Percentiles rank a stretch among this genome's conserved stretches.
Evolutionary conservation across 2,329 filamentous ascomycete genomes (phyloP).

Genomic region (Colletotrichum liaoningense): DNA sequence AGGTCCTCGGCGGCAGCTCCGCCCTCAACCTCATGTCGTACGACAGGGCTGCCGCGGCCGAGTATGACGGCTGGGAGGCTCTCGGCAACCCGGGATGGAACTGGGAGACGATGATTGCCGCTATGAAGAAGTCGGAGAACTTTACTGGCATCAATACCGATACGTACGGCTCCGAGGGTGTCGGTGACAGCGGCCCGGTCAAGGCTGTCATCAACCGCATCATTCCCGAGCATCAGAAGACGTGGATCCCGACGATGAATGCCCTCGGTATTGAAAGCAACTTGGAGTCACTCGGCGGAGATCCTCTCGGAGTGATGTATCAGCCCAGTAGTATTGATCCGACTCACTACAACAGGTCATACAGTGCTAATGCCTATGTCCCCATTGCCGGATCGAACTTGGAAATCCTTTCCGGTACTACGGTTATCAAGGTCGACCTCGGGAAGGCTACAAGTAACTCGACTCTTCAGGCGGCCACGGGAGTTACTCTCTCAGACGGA

Average conservation of each 20-base stretch:
- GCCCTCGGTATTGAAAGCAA: slow-evolving; percentile 53
- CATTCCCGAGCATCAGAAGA: slow-evolving; percentile 53
- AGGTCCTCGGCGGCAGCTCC: slow-evolving; percentile 58
- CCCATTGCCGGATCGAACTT: slow-evolving; percentile 56
- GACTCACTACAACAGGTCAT: slow-evolving; percentile 60
- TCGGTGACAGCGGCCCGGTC: slow-evolving; percentile 40
- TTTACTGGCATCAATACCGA: slow-evolving; percentile 40
- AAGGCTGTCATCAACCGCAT: slow-evolving; percentile 51
- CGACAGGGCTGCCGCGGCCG: slow-evolving; percentile 43
- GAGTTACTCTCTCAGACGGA: slow-evolving; percentile 41
- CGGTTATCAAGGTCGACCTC: slow-evolving; percentile 52
- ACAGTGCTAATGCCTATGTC: slow-evolving; percentile 56
- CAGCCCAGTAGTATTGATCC: slow-evolving; percentile 61
- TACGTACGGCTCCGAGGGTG: slow-evolving; percentile 36
- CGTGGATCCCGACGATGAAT: slow-evolving; percentile 58
- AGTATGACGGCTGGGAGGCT: slow-evolving; percentile 48
- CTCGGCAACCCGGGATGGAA: slow-evolving; percentile 50
- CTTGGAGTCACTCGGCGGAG: slow-evolving; percentile 60
- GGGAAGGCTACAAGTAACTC: slow-evolving; percentile 32
- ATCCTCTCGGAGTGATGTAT: slow-evolving; percentile 61
- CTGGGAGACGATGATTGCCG: slow-evolving; percentile 49
- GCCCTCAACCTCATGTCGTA: slow-evolving; percentile 56
- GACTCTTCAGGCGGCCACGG: slow-evolving; percentile 30
- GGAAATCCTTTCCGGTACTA: slow-evolving; percentile 47
- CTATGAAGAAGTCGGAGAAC: slow-evolving; percentile 44